phyloP scores from a whole-genome alignment of 2,329 filamentous ascomycete genomes.

The Anisogramma anomala region DNA sequence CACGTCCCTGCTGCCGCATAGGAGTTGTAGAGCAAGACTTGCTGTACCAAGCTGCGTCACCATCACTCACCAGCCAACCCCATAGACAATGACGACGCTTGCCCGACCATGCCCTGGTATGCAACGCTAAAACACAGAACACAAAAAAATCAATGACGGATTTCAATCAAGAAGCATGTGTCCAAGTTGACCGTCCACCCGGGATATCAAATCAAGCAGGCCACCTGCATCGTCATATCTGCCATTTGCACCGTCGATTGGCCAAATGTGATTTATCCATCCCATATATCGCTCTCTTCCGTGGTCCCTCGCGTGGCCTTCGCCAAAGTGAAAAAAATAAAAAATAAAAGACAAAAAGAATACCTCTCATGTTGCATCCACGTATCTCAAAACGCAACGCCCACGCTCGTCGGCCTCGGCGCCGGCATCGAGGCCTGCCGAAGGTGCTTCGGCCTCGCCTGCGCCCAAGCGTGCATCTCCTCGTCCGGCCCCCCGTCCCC shows the following conservation, averaged over 20 bases:
- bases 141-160: too few relatives aligned
- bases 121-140: too few relatives aligned
- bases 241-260: slow-evolving; percentile 3
- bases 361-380: too few relatives aligned
- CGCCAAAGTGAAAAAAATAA: too few relatives aligned
- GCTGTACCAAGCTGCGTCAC: too few relatives aligned
- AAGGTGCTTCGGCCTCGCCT: background rate
- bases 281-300: background rate
- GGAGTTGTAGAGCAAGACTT: background rate
- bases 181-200: background rate
- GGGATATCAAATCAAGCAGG: background rate
- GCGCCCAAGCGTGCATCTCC: slow-evolving; percentile 6
- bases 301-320: background rate
- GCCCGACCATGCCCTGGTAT: slow-evolving; percentile 6
- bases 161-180: slow-evolving; percentile 1
- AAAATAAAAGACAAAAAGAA: background rate
- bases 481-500: slow-evolving; percentile 1
- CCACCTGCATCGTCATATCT: background rate
- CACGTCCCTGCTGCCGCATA: too few relatives aligned
- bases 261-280: slow-evolving; percentile 3
- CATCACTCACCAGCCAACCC: slow-evolving; percentile 2
- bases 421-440: slow-evolving; percentile 10
- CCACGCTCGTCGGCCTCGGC: slow-evolving; percentile 31
- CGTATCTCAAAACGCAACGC: slow-evolving; percentile 36
- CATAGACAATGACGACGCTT: background rate